Conservation (phyloP, 768 basidiomycete genomes). For the Mycena filopes region DNA sequence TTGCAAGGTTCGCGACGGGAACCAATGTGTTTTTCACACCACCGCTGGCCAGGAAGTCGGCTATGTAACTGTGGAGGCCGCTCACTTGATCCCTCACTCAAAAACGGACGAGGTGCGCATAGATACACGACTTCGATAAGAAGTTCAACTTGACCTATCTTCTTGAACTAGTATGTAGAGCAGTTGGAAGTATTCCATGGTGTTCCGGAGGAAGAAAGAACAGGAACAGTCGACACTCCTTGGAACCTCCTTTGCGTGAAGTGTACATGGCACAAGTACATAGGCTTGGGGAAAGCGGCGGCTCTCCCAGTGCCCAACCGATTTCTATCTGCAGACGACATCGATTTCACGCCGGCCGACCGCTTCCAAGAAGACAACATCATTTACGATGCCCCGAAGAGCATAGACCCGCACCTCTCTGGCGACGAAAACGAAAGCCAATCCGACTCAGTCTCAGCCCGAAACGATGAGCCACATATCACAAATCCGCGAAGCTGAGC, state of each 20-base stretch:
- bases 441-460: not conserved
- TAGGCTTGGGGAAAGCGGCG: not conserved
- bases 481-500: too few relatives aligned
- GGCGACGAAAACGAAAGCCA: not conserved
- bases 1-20: slow-evolving; percentile 15
- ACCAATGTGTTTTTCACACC: slow-evolving; percentile 4
- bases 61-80: not conserved
- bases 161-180: slow-evolving; percentile 7
- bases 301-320: slow-evolving; percentile 9
- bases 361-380: not conserved
- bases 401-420: not conserved
- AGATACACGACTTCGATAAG: slow-evolving; percentile 2
- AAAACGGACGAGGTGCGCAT: not conserved
- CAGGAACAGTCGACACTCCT: not conserved
- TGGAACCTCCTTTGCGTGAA: slow-evolving; percentile 3
- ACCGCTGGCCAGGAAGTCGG: not conserved
- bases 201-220: not conserved
- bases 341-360: not conserved
- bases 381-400: not conserved
- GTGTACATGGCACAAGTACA: not conserved
- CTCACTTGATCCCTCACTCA: slow-evolving; percentile 3
- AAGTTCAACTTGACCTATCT: not conserved
- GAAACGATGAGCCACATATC: too few relatives aligned
- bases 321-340: slow-evolving; percentile 9
- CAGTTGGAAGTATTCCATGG: not conserved